phyloP scores from a whole-genome alignment of 192 early-diverging fungal genomes.

The Backusella westeae region DNA sequence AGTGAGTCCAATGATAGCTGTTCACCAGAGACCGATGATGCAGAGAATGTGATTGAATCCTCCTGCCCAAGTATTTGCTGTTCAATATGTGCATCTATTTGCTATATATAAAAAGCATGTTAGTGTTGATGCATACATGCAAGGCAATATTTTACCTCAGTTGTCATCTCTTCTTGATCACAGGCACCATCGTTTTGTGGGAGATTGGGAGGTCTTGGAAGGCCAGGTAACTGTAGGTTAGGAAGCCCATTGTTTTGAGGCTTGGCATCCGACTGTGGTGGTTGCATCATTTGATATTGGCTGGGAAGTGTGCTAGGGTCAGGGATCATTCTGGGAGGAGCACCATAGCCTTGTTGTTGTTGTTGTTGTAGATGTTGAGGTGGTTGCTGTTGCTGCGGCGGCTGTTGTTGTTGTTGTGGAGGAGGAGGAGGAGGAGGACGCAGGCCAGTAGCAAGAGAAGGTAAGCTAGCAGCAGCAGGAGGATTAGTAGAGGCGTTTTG shows the following conservation, averaged over 20 bases:
- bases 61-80: conserved; percentile 38
- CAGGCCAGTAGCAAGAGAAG: conserved; percentile 20
- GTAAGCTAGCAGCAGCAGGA: conserved; percentile 30
- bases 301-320: conserved; percentile 2
- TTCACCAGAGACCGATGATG: conserved; percentile 25
- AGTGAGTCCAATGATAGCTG: conserved; percentile 19
- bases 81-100: conserved; percentile 55
- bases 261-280: background rate
- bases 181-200: conserved; percentile 61
- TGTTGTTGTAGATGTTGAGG: conserved; percentile 8
- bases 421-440: background rate
- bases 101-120: conserved; percentile 20
- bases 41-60: conserved; percentile 44
- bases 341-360: conserved; percentile 6
- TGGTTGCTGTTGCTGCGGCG: background rate
- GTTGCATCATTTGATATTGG: conserved; percentile 17
- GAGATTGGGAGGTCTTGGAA: conserved; percentile 32
- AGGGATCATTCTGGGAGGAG: conserved; percentile 1
- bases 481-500: background rate
- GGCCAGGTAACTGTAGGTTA: conserved; percentile 21
- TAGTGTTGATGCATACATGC: background rate
- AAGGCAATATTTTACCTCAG: conserved; percentile 13
- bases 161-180: conserved; percentile 30
- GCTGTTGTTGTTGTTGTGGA: conserved; percentile 14
- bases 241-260: background rate